Evolutionary conservation across 148 eudicot genomes (phyloP).

Genomic region (Diospyros lotus): DNA sequence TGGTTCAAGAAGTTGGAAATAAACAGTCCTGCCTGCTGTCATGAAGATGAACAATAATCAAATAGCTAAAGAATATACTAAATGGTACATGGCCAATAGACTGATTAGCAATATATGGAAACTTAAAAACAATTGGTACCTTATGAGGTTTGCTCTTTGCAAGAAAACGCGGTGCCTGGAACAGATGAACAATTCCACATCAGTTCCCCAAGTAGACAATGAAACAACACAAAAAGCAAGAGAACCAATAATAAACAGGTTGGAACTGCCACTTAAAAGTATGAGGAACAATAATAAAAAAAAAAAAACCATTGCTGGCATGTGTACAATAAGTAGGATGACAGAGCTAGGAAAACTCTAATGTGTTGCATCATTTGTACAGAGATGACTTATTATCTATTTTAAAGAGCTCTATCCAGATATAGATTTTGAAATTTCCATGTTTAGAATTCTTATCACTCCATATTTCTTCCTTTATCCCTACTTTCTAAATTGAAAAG

Average conservation of each 20-base stretch:
- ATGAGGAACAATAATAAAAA: not conserved
- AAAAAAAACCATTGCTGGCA: not conserved
- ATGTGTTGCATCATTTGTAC: not conserved
- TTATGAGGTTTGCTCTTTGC: slow-evolving; percentile 70
- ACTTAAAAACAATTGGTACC: slow-evolving; percentile 39
- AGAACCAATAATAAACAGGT: not conserved
- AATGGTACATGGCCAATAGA: not conserved
- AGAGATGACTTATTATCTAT: too few relatives aligned
- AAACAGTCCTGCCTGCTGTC: not conserved
- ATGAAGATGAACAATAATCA: not conserved
- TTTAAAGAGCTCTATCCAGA: too few relatives aligned
- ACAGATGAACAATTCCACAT: slow-evolving; percentile 15
- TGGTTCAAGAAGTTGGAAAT: not conserved
- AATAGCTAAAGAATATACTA: not conserved
- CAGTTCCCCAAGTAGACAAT: not conserved
- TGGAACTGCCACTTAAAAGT: not conserved
- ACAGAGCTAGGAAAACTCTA: not conserved
- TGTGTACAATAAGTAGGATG: not conserved
- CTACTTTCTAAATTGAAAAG: too few relatives aligned
- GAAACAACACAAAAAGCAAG: not conserved
- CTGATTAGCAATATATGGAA: not conserved
- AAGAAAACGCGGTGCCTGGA: slow-evolving; percentile 70
- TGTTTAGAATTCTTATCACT: too few relatives aligned
- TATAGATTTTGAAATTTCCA: too few relatives aligned
- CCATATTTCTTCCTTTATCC: too few relatives aligned